phyloP scores from a whole-genome alignment of 1,284 basidiomycete species.

The Irpex sp. region DNA sequence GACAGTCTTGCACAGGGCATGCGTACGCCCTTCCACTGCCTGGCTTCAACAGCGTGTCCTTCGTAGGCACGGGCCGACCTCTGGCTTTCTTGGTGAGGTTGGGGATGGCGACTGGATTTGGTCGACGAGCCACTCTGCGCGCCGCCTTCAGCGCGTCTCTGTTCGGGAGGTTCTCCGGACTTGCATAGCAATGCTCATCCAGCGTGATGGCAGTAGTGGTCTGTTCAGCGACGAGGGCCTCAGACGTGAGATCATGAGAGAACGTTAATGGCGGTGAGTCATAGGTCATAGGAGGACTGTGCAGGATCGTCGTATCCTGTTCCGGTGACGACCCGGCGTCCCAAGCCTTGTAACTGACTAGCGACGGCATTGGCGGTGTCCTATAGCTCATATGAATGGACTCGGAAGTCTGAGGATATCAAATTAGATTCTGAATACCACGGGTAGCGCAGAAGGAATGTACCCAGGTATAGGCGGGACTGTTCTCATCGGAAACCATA shows the following conservation, averaged over 20 bases:
- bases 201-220: conserved; percentile 2
- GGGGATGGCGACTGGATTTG: conserved; percentile 55
- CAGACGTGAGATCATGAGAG: background rate
- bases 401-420: background rate
- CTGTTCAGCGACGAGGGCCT: background rate
- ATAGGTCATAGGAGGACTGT: conserved; percentile 6
- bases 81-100: conserved; percentile 74
- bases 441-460: background rate
- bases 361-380: background rate
- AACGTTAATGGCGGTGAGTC: background rate
- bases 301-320: conserved; percentile 4
- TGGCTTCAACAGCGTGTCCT: conserved; percentile 20
- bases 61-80: conserved; percentile 62
- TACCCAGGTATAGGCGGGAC: conserved; percentile 14
- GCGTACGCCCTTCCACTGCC: conserved; percentile 44
- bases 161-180: conserved; percentile 2
- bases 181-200: conserved; percentile 6
- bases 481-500: conserved; percentile 3
- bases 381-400: conserved; percentile 3
- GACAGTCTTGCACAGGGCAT: conserved; percentile 65
- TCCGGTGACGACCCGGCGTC: background rate
- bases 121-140: conserved; percentile 6
- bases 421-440: background rate
- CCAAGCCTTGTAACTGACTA: background rate
- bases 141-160: background rate